These are phyloP conservation scores for Trametes cinnabarina DNA, from an alignment of 768 basidiomycete genomes.

Conservation along the genomic window DNA sequence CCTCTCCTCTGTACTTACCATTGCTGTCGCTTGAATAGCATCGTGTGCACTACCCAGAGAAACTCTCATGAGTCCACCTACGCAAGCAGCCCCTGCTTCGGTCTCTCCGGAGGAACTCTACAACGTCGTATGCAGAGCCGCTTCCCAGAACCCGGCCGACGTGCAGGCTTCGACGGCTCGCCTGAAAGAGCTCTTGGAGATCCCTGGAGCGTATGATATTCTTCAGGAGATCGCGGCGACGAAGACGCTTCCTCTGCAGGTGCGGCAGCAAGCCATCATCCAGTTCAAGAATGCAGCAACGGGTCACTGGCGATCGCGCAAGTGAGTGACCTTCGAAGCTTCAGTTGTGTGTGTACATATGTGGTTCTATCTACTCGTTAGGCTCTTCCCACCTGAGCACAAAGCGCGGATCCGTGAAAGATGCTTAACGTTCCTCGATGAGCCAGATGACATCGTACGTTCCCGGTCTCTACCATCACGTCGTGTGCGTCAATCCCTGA, in stretches of 20 bases:
- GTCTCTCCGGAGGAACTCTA: conserved; percentile 65
- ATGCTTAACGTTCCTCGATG: conserved; percentile 67
- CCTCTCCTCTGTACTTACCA: neutral
- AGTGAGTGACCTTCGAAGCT: conserved; percentile 43
- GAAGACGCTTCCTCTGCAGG: conserved; percentile 52
- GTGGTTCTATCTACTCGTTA: conserved; percentile 30
- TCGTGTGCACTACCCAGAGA: neutral
- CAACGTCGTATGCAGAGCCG: conserved; percentile 62
- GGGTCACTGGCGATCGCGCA: conserved; percentile 75
- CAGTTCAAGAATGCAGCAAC: conserved; percentile 84
- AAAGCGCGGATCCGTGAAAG: conserved; percentile 61
- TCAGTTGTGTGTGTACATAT: neutral
- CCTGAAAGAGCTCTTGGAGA: conserved; percentile 65
- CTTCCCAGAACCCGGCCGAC: conserved; percentile 63
- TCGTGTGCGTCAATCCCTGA: conserved; percentile 6
- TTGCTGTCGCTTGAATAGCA: neutral
- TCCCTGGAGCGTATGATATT: conserved; percentile 68
- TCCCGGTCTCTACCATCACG: neutral
- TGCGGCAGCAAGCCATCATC: conserved; percentile 81
- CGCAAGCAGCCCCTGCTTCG: conserved; percentile 27
- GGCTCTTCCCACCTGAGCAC: conserved; percentile 68
- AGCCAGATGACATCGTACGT: conserved; percentile 71
- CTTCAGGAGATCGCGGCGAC: conserved; percentile 73
- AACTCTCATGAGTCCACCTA: conserved; percentile 2
- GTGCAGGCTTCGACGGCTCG: conserved; percentile 51